Evolutionary conservation across 129 eudicot species (phyloP).

Genomic region (Gnaphalium uliginosum): DNA sequence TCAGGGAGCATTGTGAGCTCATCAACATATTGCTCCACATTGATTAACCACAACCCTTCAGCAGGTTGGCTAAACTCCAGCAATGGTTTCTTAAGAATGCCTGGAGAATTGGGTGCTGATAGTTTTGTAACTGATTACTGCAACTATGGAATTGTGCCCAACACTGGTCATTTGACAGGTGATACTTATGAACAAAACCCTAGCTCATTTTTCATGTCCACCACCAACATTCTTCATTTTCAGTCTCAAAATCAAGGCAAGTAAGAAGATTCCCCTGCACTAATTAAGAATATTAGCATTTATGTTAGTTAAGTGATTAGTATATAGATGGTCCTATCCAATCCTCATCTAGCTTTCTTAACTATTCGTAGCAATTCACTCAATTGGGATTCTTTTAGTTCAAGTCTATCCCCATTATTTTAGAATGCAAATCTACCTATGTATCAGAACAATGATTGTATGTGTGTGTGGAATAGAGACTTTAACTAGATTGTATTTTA

Average conservation of each 20-base stretch:
- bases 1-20: neutral
- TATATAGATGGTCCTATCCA: neutral
- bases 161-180: conserved; percentile 25
- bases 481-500: neutral
- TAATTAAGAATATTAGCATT: neutral
- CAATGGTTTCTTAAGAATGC: neutral
- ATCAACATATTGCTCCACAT: neutral
- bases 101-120: conserved; percentile 34
- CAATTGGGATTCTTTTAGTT: conserved; percentile 14
- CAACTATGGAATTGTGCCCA: conserved; percentile 22
- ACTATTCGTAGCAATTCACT: neutral
- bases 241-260: conserved; percentile 26
- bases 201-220: conserved; percentile 25
- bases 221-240: conserved; percentile 7
- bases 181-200: conserved; percentile 35
- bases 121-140: conserved; percentile 12
- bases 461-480: neutral
- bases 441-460: conserved; percentile 1
- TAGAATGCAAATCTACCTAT: neutral
- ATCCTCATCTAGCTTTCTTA: conserved; percentile 10
- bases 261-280: conserved; percentile 9
- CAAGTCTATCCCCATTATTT: neutral
- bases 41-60: neutral
- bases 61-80: conserved; percentile 23
- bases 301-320: neutral